A percentile compares a stretch with the other conserved stretches of the same genome.
Evolutionary conservation across 2,329 filamentous ascomycete species (phyloP).

Genomic region (Ambrosiella beaveri): DNA sequence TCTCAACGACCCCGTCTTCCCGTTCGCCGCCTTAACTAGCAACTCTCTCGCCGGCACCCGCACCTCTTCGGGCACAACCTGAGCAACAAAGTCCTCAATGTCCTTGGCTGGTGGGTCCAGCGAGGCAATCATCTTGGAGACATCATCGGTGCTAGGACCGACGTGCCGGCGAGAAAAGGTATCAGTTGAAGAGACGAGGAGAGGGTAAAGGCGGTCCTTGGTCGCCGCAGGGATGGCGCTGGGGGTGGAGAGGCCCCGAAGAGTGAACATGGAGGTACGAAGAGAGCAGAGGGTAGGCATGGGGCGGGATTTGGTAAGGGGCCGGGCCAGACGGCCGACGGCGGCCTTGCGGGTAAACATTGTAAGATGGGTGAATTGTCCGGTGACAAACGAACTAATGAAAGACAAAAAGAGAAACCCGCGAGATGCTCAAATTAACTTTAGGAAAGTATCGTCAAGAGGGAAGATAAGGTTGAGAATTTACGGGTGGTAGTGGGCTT

Average conservation of each 20-base stretch:
- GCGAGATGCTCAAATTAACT: neutral
- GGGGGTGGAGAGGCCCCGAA: neutral
- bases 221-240: neutral
- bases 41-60: slow-evolving; percentile 22
- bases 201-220: slow-evolving; percentile 7
- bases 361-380: neutral
- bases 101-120: slow-evolving; percentile 57
- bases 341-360: slow-evolving; percentile 11
- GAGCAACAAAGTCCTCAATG: slow-evolving; percentile 66
- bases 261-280: neutral
- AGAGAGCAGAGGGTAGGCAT: neutral
- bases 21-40: neutral
- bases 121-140: slow-evolving; percentile 60
- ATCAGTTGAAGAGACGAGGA: slow-evolving; percentile 11
- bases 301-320: neutral
- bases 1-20: slow-evolving; percentile 23
- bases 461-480: neutral
- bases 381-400: neutral
- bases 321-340: slow-evolving; percentile 10
- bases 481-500: neutral
- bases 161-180: slow-evolving; percentile 68
- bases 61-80: slow-evolving; percentile 70
- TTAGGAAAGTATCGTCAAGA: neutral
- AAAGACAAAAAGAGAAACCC: neutral
- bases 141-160: slow-evolving; percentile 55